Evolutionary conservation across 352 stramenopile species (phyloP), one percentile per base, ranked within the genome.

Genomic region (Globisporangium canariense): DNA sequence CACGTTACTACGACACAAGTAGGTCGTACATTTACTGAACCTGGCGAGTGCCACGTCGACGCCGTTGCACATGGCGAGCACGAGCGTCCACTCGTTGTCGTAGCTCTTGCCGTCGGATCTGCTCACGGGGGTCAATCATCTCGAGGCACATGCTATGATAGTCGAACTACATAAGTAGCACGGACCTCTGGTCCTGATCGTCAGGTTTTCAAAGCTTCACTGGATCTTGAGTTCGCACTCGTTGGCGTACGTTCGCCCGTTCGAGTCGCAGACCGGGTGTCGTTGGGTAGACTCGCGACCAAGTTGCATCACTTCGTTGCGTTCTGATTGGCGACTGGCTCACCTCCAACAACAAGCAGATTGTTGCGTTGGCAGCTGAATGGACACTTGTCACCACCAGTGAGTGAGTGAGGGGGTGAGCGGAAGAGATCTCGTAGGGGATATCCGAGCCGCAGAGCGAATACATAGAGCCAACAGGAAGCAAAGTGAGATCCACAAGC

Each of bases 11-110:
- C 34, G 11, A 40, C 8, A 40, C 4, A 3, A 50, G 18, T 5
- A 9, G 20, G 46, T 6, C 13, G 4, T 13, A 25, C 25, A 54
- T 20, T 18, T 28, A 6, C 49, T 25, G 28, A 54, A 54, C 20
- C 36, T 11, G 10, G 13, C 22, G 22, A 28, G 49, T 25, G 11
- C 49, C 20, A 54, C 49, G 4, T 54, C 11, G 11, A 36, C 49
- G 22, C 49, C 49, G 5, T 36, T 54, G 49, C 49, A 36, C 49
- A 20, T 54, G 49, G 49, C 49, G 49, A 54, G 49, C 49, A 54
- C 25, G 49, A 54, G 49, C 22, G 49, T 13, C 4, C 22, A 54
- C 7, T 54, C 49, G 22, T 54, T 54, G 49, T 54, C 49, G 49
- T 54, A 38, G 22, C 11, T 54, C 2, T 20, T 54, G 14, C 22